Conservation (phyloP, 768 basidiomycete species). For the Infundibulicybe gibba region DNA sequence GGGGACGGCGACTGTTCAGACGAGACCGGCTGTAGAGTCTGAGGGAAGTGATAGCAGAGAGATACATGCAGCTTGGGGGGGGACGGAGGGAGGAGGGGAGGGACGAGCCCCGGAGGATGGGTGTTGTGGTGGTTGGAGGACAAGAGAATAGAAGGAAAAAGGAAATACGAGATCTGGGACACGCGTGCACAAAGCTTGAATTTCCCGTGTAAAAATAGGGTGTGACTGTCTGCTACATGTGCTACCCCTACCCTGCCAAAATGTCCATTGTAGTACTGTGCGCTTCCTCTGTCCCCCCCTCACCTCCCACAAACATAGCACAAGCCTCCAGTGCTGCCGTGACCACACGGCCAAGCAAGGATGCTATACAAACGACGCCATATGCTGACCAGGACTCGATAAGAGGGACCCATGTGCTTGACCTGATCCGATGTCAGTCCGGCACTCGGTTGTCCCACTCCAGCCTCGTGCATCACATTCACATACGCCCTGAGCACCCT, state of each 20-base stretch:
- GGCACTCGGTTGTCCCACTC: slow-evolving; percentile 10
- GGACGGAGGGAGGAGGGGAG: slow-evolving; percentile 15
- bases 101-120: slow-evolving; percentile 17
- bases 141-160: too few relatives aligned
- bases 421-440: slow-evolving; percentile 27
- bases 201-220: too few relatives aligned
- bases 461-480: slow-evolving; percentile 22
- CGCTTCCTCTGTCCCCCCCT: slow-evolving; percentile 7
- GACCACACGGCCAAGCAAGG: neutral
- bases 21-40: slow-evolving; percentile 57
- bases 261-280: too few relatives aligned
- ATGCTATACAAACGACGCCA: neutral
- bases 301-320: too few relatives aligned
- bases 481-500: slow-evolving; percentile 52
- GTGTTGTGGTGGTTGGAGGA: slow-evolving; percentile 16
- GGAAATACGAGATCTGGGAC: neutral
- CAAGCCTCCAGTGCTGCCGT: too few relatives aligned
- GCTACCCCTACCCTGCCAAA: too few relatives aligned
- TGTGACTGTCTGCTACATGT: too few relatives aligned
- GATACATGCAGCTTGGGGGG: slow-evolving; percentile 36
- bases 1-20: slow-evolving; percentile 39
- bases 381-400: slow-evolving; percentile 20
- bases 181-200: too few relatives aligned
- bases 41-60: slow-evolving; percentile 31
- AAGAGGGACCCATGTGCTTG: slow-evolving; percentile 31